Evolutionary conservation across 805 yeast genomes (phyloP).

Genomic region (Lachancea fermentati): DNA sequence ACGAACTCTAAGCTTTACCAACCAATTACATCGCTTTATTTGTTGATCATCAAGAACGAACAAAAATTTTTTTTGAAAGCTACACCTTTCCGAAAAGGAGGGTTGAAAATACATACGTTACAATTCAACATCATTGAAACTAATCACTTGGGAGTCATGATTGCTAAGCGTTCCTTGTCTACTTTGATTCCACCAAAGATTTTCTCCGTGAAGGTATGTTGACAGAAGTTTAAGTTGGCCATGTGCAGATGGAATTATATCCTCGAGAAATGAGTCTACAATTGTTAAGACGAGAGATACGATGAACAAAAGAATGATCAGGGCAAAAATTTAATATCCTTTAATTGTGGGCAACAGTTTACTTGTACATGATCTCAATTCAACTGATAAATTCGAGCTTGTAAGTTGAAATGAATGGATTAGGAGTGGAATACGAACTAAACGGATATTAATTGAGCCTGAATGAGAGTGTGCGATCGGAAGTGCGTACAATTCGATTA

Average conservation of each 20-base stretch:
- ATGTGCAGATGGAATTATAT: too few species aligned
- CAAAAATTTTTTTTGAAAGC: not conserved
- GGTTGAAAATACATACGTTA: not conserved
- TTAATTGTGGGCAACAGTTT: not conserved
- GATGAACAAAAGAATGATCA: too few species aligned
- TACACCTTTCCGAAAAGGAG: not conserved
- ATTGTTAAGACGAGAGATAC: too few species aligned
- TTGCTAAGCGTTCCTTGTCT: slow-evolving; percentile 88
- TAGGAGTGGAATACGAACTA: too few species aligned
- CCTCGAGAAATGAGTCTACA: too few species aligned
- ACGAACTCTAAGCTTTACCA: not conserved
- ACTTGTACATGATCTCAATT: too few species aligned
- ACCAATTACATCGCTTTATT: slow-evolving; percentile 1
- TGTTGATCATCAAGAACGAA: not conserved
- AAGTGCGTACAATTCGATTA: too few species aligned
- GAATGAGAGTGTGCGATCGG: too few species aligned
- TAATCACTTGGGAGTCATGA: slow-evolving; percentile 35
- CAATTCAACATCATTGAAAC: not conserved
- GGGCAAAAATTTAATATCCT: too few species aligned
- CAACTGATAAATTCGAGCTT: too few species aligned
- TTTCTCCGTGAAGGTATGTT: slow-evolving; percentile 85
- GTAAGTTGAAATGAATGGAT: too few species aligned
- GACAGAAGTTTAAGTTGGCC: not conserved
- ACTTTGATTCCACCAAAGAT: slow-evolving; percentile 98
- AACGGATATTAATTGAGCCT: too few species aligned